These are phyloP conservation scores for Phytophthora syringae DNA, from an alignment of 352 stramenopile species.

Conservation along the genomic window DNA sequence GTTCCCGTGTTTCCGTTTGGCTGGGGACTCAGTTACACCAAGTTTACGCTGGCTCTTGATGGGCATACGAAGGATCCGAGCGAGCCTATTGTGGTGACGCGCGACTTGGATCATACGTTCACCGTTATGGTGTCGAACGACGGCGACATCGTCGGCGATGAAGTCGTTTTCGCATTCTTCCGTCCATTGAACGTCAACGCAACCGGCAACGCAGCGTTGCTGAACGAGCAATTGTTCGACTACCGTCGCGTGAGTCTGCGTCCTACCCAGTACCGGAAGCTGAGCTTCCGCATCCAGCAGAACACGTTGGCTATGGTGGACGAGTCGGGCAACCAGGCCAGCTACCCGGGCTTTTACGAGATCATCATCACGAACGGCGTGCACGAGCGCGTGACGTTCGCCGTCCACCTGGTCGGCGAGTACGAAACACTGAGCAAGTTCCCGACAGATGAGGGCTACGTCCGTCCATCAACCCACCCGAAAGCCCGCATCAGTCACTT, in stretches of 20 bases:
- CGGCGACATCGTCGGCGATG: slow-evolving; percentile 56
- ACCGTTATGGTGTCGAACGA: slow-evolving; percentile 65
- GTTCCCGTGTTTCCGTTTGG: slow-evolving; percentile 91
- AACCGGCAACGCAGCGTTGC: slow-evolving; percentile 59
- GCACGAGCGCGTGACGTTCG: slow-evolving; percentile 68
- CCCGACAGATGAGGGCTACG: slow-evolving; percentile 18
- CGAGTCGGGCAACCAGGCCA: slow-evolving; percentile 54
- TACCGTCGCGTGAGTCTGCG: slow-evolving; percentile 66
- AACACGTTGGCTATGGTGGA: slow-evolving; percentile 66
- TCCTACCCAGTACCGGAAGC: slow-evolving; percentile 38
- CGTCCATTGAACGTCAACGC: slow-evolving; percentile 62
- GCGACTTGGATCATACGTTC: slow-evolving; percentile 50
- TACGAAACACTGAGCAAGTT: slow-evolving; percentile 56
- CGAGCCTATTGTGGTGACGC: slow-evolving; percentile 40
- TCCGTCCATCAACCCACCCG: background rate
- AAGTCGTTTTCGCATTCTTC: slow-evolving; percentile 86
- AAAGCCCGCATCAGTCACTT: slow-evolving; percentile 11
- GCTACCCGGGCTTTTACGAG: slow-evolving; percentile 78
- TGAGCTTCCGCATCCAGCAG: slow-evolving; percentile 54
- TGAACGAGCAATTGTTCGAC: slow-evolving; percentile 83
- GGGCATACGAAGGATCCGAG: slow-evolving; percentile 11
- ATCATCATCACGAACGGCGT: slow-evolving; percentile 79
- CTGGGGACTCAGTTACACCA: slow-evolving; percentile 91
- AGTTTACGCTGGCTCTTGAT: slow-evolving; percentile 55
- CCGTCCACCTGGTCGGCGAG: slow-evolving; percentile 55